These are phyloP conservation scores for Elsinoe perseae DNA, from an alignment of 2,329 filamentous ascomycete genomes.

Conservation along the genomic window DNA sequence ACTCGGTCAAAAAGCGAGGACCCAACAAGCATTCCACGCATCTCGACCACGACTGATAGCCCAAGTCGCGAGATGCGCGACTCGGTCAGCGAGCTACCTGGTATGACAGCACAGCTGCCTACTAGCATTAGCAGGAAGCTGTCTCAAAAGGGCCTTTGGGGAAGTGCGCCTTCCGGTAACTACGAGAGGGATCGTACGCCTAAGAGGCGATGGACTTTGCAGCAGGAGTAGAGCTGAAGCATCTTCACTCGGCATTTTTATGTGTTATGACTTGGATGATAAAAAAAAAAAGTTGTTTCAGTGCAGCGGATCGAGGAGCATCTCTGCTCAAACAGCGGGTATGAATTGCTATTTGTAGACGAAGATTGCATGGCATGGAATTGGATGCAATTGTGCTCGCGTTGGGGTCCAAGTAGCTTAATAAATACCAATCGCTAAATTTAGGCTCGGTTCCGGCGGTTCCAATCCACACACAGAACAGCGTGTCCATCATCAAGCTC, in stretches of 20 bases:
- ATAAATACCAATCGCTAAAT: too few species aligned
- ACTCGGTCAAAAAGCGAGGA: constrained; percentile 8
- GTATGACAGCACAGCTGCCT: constrained; percentile 26
- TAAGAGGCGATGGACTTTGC: constrained; percentile 40
- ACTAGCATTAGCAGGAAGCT: constrained; percentile 20
- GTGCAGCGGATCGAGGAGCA: background rate
- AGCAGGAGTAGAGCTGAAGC: constrained; percentile 22
- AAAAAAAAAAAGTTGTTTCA: background rate
- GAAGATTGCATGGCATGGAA: background rate
- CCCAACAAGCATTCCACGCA: constrained; percentile 18
- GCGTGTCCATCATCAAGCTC: too few species aligned
- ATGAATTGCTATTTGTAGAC: background rate
- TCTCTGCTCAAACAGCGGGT: background rate
- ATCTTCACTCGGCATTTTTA: constrained; percentile 6
- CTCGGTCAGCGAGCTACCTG: constrained; percentile 14
- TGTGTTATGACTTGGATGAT: constrained; percentile 10
- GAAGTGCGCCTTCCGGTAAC: constrained; percentile 28
- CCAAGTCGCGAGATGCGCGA: constrained; percentile 23
- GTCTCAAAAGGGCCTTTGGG: constrained; percentile 38
- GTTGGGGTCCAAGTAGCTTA: background rate
- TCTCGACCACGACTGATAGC: background rate
- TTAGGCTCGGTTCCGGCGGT: too few species aligned
- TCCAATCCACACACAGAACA: too few species aligned
- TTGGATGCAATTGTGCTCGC: background rate
- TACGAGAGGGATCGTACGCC: constrained; percentile 32